Evolutionary conservation across 257 asterid genomes (phyloP).

Genomic region (Solanum arcanum): DNA sequence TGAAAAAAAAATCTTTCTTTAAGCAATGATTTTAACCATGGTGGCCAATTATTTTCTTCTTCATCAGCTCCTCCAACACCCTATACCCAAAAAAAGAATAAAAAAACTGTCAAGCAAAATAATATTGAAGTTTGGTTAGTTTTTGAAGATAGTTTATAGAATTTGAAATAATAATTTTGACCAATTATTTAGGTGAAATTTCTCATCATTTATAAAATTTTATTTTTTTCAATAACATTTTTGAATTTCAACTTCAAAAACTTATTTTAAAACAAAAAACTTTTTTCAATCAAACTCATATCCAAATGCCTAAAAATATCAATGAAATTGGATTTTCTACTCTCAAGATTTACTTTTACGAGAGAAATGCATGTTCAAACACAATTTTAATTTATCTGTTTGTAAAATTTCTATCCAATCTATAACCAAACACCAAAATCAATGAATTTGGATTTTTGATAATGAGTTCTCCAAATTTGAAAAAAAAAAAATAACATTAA

Average conservation of each 20-base stretch:
- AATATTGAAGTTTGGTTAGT: neutral
- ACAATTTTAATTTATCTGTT: too few species aligned
- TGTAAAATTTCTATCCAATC: too few species aligned
- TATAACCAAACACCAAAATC: neutral
- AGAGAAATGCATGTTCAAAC: too few species aligned
- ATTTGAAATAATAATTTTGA: neutral
- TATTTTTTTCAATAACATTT: neutral
- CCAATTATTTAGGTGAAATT: neutral
- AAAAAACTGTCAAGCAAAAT: neutral
- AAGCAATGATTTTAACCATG: conserved; percentile 67
- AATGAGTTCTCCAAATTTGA: neutral
- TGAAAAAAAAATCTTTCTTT: conserved; percentile 61
- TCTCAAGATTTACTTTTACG: too few species aligned
- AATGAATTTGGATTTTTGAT: neutral
- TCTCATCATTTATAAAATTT: neutral
- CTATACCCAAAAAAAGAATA: conserved; percentile 9
- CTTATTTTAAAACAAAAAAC: rapidly evolving
- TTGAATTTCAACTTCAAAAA: neutral
- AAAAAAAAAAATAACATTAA: neutral
- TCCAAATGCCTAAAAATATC: neutral
- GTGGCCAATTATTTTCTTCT: conserved; percentile 63
- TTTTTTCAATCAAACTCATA: neutral
- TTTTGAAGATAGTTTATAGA: neutral
- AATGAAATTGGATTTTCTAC: too few species aligned
- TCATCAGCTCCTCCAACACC: conserved; percentile 57